Base-by-base conservation (phyloP, 805 yeast species). In the Saturnispora ahearnii region DNA sequence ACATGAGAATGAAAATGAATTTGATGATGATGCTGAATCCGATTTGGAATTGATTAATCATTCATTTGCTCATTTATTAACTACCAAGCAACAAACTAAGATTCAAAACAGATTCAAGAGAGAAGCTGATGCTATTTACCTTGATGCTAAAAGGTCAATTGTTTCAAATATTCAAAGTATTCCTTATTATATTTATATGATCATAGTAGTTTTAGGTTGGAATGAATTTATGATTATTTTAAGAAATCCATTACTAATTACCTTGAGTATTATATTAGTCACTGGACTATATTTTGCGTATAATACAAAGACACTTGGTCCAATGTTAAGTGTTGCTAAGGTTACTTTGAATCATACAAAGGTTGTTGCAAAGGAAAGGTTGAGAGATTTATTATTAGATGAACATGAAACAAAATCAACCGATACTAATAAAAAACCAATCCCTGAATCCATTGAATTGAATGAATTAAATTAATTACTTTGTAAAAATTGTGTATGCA, bases 181-280 rank as follows among this genome's bases (percentile, higher is more conserved):
- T 51, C 99, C 99, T 4, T 71, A 81, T 55, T 93, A 84, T 71
- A 79, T 93, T 51, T 89, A 87, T 67, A 68, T 79, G 10, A 61
- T 91, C 12, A 69, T 93, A 24, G 64, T 84, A 2, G 80, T 86
- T 3, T 71, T 93, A 22, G 99, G 99, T 9, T 93, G 96, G 96
- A 90, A 90, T 65, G 97, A 93, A 71, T 83, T 93, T 57, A 77
- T 89, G 84, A 84, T 93, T 9, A 78, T 93, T 15, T 61, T 93
- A 41, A 77, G 95, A 55, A 90, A 87, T 62, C 97, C 99, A 47
- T 59, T 91, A n/a, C 76, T 85, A 57, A 80, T 90, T 55, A 72
- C 85, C 5, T 63, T 89, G 45, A 58, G 77, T 1, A 62, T 90
- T 41, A 46, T 88, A 10, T 42, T 74, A 1, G 76, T 76, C 1